Conservation (phyloP, 805 yeast genomes). For the Hanseniaspora occidentalis region DNA sequence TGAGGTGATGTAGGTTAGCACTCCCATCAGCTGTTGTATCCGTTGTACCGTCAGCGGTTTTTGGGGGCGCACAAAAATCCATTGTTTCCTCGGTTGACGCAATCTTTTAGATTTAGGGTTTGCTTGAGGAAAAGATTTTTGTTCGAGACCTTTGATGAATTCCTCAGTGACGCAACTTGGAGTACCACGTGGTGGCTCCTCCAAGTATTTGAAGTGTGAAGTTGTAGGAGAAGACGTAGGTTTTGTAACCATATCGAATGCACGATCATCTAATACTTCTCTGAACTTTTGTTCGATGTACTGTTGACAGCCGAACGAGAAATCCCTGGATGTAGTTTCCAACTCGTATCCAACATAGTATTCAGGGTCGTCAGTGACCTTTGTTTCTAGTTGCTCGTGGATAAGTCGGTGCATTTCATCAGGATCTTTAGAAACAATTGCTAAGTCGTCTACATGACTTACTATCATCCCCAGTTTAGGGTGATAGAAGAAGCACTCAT, state of each 20-base stretch:
- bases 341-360: background rate
- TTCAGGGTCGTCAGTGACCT: background rate
- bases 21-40: no score
- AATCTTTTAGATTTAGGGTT: no score
- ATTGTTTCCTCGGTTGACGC: no score
- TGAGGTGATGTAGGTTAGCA: no score
- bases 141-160: no score
- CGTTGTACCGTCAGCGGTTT: no score
- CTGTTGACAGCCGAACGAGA: background rate
- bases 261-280: background rate
- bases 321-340: background rate
- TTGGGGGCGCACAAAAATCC: no score
- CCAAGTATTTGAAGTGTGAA: background rate
- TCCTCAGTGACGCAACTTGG: no score
- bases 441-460: background rate
- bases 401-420: background rate
- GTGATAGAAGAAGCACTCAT: background rate
- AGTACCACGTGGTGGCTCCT: background rate
- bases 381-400: background rate
- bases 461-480: background rate
- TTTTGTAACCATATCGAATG: background rate
- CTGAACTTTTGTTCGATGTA: background rate
- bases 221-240: background rate
- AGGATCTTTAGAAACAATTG: background rate
- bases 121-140: no score